phyloP scores from a whole-genome alignment of 495 filamentous ascomycete species.

The Tuber melanosporum region DNA sequence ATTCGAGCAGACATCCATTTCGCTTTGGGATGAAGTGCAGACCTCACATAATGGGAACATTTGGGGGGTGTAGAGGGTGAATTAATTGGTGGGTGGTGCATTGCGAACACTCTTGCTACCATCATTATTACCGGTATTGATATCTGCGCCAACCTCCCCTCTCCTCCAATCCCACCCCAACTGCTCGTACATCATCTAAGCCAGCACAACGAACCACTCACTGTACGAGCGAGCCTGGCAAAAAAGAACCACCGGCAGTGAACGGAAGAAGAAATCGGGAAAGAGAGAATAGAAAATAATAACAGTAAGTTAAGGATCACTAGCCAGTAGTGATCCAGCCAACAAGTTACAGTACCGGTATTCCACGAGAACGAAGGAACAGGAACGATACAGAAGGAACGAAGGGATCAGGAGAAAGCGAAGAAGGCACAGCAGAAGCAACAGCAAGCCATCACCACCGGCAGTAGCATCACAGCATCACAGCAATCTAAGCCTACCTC shows the following conservation, averaged over 20 bases:
- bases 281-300: background rate
- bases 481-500: background rate
- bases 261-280: background rate
- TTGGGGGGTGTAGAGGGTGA: background rate
- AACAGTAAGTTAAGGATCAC: background rate
- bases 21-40: slow-evolving; percentile 27
- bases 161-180: slow-evolving; percentile 39
- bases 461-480: background rate
- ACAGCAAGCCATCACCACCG: background rate
- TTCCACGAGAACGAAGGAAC: background rate
- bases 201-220: slow-evolving; percentile 21
- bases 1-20: slow-evolving; percentile 33
- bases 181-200: slow-evolving; percentile 15
- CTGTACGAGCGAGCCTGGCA: slow-evolving; percentile 5
- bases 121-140: slow-evolving; percentile 28
- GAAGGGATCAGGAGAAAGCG: background rate
- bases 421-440: background rate
- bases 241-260: slow-evolving; percentile 13
- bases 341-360: background rate
- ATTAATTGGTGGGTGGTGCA: background rate
- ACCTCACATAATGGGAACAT: background rate
- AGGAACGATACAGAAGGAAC: background rate
- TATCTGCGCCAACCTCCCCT: slow-evolving; percentile 36
- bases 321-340: background rate
- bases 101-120: background rate